These are phyloP conservation scores for Diplocarpon mali DNA, from an alignment of 2,329 filamentous ascomycete genomes.

Conservation along the genomic window DNA sequence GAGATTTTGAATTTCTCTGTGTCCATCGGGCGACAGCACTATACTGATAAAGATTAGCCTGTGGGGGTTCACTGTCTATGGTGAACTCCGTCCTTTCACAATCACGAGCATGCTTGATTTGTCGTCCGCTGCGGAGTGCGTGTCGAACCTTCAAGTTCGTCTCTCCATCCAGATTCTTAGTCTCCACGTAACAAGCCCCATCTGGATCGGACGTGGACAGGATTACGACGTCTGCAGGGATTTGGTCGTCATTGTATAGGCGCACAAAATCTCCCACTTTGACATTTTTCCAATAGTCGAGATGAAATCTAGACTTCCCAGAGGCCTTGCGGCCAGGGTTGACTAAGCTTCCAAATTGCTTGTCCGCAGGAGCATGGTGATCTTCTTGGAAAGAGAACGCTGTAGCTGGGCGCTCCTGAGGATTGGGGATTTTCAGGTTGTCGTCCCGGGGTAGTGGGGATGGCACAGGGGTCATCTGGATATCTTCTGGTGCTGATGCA, in stretches of 20 bases:
- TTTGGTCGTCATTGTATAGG: slow-evolving; percentile 89
- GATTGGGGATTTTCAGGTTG: slow-evolving; percentile 21
- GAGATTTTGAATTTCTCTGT: slow-evolving; percentile 55
- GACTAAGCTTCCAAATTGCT: slow-evolving; percentile 57
- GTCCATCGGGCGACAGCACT: slow-evolving; percentile 82
- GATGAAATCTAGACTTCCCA: slow-evolving; percentile 76
- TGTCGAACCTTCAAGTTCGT: slow-evolving; percentile 95
- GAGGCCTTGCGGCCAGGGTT: slow-evolving; percentile 55
- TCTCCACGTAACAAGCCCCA: slow-evolving; percentile 93
- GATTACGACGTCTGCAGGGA: slow-evolving; percentile 88
- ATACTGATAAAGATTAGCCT: slow-evolving; percentile 92
- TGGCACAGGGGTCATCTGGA: slow-evolving; percentile 92
- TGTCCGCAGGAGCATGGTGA: slow-evolving; percentile 24
- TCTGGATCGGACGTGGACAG: slow-evolving; percentile 88
- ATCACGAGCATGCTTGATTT: slow-evolving; percentile 78
- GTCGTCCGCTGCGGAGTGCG: slow-evolving; percentile 73
- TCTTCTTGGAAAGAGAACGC: slow-evolving; percentile 32
- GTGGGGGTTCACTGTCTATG: slow-evolving; percentile 82
- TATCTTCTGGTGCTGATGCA: slow-evolving; percentile 52
- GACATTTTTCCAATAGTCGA: slow-evolving; percentile 89
- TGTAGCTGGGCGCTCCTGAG: slow-evolving; percentile 28
- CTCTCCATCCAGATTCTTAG: slow-evolving; percentile 95
- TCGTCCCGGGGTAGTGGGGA: slow-evolving; percentile 54
- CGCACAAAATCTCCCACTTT: slow-evolving; percentile 94
- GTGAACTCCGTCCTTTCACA: slow-evolving; percentile 82